These are phyloP conservation scores for Pythium dissotocum DNA, from an alignment of 352 stramenopile genomes.

Conservation along the genomic window DNA sequence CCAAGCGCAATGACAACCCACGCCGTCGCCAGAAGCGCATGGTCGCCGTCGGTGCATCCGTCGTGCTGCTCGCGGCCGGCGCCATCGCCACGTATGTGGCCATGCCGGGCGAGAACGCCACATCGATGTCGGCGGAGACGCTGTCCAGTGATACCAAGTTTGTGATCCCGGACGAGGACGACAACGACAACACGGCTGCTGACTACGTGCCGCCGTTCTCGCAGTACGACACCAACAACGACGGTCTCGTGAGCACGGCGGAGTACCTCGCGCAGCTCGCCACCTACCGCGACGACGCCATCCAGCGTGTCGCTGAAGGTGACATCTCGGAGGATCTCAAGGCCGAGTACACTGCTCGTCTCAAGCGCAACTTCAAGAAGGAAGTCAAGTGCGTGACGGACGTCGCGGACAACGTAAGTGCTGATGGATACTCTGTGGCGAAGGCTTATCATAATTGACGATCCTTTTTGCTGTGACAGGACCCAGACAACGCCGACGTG, in stretches of 20 bases:
- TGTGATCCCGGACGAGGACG: conserved; percentile 13
- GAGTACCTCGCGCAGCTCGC: conserved; percentile 4
- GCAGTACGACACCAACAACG: conserved; percentile 4
- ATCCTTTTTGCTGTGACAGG: background rate
- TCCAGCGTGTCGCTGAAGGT: background rate
- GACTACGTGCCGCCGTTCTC: conserved; percentile 14
- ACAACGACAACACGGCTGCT: background rate
- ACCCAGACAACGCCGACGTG: background rate
- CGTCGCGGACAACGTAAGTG: conserved; percentile 1
- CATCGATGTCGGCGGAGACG: conserved; percentile 6
- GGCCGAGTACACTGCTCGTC: background rate
- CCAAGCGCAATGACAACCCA: conserved; percentile 12
- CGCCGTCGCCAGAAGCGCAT: conserved; percentile 16
- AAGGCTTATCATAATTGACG: too few species aligned
- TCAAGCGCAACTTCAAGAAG: conserved; percentile 4
- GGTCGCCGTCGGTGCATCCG: conserved; percentile 3
- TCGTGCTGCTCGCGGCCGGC: conserved; percentile 19
- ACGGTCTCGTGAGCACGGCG: conserved; percentile 1
- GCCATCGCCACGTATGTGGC: conserved; percentile 20
- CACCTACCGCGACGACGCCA: background rate
- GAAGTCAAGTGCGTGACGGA: background rate
- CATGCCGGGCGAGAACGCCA: conserved; percentile 6
- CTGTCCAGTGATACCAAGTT: conserved; percentile 5
- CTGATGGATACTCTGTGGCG: background rate
- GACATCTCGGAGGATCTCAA: background rate